Evolutionary conservation across 2,329 filamentous ascomycete genomes (phyloP), one percentile per base, ranked within the genome.

Genomic region (Colletotrichum brevisporum): DNA sequence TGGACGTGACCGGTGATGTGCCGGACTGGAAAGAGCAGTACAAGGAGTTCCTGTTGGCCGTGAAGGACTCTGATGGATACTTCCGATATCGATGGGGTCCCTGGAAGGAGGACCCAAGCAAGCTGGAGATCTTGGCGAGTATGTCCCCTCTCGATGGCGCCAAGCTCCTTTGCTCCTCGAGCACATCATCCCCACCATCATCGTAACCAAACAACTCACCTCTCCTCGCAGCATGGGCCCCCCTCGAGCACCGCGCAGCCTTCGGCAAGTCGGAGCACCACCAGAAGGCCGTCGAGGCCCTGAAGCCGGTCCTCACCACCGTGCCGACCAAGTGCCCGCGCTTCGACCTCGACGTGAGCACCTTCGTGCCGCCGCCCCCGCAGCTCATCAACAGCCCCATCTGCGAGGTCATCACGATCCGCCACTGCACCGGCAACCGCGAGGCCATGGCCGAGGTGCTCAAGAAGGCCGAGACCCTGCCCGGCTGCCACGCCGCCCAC

Each of bases 81-180:
- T 69, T 69, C 45, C 67, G 67, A n/a, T 69, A 69, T 10, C 62
- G 67, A 21, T 69, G 67, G 67, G 67, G 67, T 2, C 67, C 62
- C 2, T 69, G 67, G 62, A 60, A 69, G 31, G 67, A 69, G 18
- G 50, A 69, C 13, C 51, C 39, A 2, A 52, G 26, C 55, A 69
- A 69, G 9, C 9, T 69, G 26, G 67, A 69, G 10, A 69, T 69
- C 13, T 8, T 69, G 0, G 67, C 67, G 6, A 61, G 67, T 69
- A 36, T 13, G 66, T 61, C 12, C 4, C 5, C 3, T 27, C 2
- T 18, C 15, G 6, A 24, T 8, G 5, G 15, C 41, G 41, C 13
- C 41, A 43, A 4, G 2, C 12, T 2, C 12, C 41, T 5, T 12
- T 6, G 2, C 1, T 43, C 12, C 6, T 43, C 41, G 9, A 43